Evolutionary conservation across 768 basidiomycete genomes (phyloP), one percentile per base, ranked within the genome.

Genomic region (Lepiota venenata): DNA sequence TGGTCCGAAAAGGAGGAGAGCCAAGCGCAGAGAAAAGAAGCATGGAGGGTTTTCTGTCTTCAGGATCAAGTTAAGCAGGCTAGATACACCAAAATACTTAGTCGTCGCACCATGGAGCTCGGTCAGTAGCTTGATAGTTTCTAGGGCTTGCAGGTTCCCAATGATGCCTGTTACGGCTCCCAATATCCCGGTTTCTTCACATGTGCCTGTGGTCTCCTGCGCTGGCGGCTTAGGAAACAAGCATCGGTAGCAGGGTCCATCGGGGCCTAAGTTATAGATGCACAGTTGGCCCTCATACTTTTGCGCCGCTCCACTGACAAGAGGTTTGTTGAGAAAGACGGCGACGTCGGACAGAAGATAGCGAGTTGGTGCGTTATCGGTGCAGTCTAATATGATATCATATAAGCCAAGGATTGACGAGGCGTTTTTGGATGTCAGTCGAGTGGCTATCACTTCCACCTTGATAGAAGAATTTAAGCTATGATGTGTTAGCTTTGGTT

Each of bases 221-320:
- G 83, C 77, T 1, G 93, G 84, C 1, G 93, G 84, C 49, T 77
- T 81, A 0, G 96, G 95, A 67, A 94, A 98, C 40, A 98, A 69
- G 66, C 97, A 98, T 14, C 97, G 81, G 69, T 96, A 98, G 69
- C 97, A 99, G 0, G 94, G 95, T 1, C 93, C 87, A 25, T 80
- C 70, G 16, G 72, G 68, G 5, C 78, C 82, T 3, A 85, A 69
- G 63, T 92, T 91, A 66, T 91, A 93, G 12, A 81, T 74, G 62
- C 82, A 87, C 4, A 93, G 75, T 65, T 93, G 91, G 0, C 91
- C 91, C 56, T 92, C 90, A 60, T 79, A 87, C 61, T 82, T 82
- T 64, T 91, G 91, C 0, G 97, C 97, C 1, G 95, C 97, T 7
- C 96, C 96, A 54, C 90, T 92, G 36, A 98, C 87, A 37, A 98